Evolutionary conservation across 2,329 filamentous ascomycete species (phyloP).

Genomic region (Fusarium torreyae): DNA sequence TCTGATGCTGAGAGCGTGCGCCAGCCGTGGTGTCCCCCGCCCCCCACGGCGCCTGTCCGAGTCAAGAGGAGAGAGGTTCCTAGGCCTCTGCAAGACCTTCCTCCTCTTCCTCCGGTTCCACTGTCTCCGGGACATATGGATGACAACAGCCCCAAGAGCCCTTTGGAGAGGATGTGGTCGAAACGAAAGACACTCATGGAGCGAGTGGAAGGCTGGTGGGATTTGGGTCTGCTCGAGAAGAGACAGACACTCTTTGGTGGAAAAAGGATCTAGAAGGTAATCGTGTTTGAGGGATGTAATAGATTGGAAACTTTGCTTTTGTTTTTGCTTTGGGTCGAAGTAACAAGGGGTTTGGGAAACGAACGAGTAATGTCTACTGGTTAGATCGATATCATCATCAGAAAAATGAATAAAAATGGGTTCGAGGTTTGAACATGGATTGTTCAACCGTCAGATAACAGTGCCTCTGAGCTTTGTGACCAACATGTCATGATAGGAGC

Average conservation of each 20-base stretch:
- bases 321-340: constrained; percentile 11
- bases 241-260: constrained; percentile 56
- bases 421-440: constrained; percentile 19
- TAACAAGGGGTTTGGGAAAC: constrained; percentile 24
- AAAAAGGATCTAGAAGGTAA: constrained; percentile 34
- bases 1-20: constrained; percentile 50
- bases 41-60: constrained; percentile 55
- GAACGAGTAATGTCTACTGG: constrained; percentile 51
- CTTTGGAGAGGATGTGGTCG: constrained; percentile 51
- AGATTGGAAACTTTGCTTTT: constrained; percentile 34
- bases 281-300: constrained; percentile 31
- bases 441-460: constrained; percentile 19
- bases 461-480: not conserved
- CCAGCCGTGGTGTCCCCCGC: constrained; percentile 53
- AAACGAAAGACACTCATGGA: constrained; percentile 64
- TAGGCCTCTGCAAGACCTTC: constrained; percentile 50
- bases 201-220: constrained; percentile 69
- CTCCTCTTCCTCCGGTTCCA: constrained; percentile 51
- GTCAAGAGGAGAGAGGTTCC: constrained; percentile 48
- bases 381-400: constrained; percentile 43
- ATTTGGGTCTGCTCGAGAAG: constrained; percentile 65
- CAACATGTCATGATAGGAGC: not conserved
- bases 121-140: constrained; percentile 39
- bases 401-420: constrained; percentile 43
- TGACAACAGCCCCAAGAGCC: constrained; percentile 42